Percentiles rank a stretch among this genome's conserved stretches.
phyloP scores from a whole-genome alignment of 2,329 filamentous ascomycete genomes.

The Sclerotinia nivalis region DNA sequence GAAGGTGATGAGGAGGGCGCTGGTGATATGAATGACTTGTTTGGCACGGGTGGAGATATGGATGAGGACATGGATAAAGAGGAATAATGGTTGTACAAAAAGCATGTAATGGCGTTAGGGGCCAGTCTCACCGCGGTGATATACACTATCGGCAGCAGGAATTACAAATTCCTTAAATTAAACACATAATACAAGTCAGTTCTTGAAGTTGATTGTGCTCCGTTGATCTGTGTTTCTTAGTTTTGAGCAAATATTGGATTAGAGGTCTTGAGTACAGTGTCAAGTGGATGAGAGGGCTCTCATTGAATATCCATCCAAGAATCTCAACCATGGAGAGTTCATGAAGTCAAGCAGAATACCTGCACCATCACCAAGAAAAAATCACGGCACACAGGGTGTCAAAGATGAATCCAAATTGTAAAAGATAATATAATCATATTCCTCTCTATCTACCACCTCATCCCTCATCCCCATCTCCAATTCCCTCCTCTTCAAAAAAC shows the following conservation, averaged over 20 bases:
- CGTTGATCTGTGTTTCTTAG: background rate
- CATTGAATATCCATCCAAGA: background rate
- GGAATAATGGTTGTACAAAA: conserved; percentile 39
- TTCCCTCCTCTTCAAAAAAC: background rate
- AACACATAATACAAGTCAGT: background rate
- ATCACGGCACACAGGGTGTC: background rate
- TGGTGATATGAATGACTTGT: conserved; percentile 24
- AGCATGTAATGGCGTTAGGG: conserved; percentile 27
- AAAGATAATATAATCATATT: background rate
- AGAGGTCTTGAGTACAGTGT: background rate
- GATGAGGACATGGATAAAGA: conserved; percentile 46
- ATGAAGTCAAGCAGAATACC: background rate
- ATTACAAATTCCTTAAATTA: background rate
- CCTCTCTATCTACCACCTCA: background rate
- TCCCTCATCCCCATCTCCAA: background rate
- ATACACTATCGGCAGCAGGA: conserved; percentile 6
- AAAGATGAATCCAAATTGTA: background rate
- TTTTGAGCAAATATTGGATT: background rate
- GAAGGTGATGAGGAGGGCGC: conserved; percentile 34
- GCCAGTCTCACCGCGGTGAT: background rate
- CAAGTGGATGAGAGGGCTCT: background rate
- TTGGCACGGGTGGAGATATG: conserved; percentile 42
- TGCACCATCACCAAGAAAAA: background rate
- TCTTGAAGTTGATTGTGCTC: background rate
- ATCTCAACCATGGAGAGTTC: background rate